A percentile compares a stretch with the other conserved stretches of the same genome.
phyloP scores from a whole-genome alignment of 805 yeast genomes.

The Saccharomyces jurei region DNA sequence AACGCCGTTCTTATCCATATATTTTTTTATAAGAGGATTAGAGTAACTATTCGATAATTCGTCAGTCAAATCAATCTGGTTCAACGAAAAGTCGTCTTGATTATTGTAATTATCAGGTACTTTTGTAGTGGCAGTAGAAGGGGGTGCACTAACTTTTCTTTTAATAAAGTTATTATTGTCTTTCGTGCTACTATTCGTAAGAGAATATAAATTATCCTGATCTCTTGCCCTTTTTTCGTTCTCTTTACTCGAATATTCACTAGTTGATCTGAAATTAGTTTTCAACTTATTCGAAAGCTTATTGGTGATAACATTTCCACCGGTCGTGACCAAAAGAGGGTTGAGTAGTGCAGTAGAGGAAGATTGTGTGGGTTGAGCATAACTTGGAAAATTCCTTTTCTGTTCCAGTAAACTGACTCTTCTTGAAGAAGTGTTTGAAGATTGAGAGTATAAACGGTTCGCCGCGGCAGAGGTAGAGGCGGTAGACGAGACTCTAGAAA shows the following conservation, averaged over 20 bases:
- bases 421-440: conserved; percentile 37
- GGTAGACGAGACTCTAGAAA: conserved; percentile 6
- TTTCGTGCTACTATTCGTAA: not conserved
- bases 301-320: not conserved
- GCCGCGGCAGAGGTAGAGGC: conserved; percentile 6
- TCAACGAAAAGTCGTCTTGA: not conserved
- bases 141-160: conserved; percentile 24
- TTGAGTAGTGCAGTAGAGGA: conserved; percentile 6
- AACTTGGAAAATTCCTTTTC: conserved; percentile 21
- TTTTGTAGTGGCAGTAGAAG: conserved; percentile 3
- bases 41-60: conserved; percentile 21
- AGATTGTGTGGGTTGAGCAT: conserved; percentile 27
- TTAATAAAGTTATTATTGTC: conserved; percentile 2
- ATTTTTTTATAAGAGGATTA: conserved; percentile 22
- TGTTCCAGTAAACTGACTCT: conserved; percentile 26
- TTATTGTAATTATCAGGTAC: not conserved
- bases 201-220: not conserved
- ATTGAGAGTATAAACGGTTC: not conserved
- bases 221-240: conserved; percentile 2
- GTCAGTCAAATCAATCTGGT: conserved; percentile 25
- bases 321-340: not conserved
- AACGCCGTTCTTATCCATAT: conserved; percentile 11
- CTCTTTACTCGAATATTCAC: conserved; percentile 17
- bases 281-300: not conserved
- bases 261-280: conserved; percentile 16